Conservation (phyloP, 306 rosid species). For the Vachellia collinsii region DNA sequence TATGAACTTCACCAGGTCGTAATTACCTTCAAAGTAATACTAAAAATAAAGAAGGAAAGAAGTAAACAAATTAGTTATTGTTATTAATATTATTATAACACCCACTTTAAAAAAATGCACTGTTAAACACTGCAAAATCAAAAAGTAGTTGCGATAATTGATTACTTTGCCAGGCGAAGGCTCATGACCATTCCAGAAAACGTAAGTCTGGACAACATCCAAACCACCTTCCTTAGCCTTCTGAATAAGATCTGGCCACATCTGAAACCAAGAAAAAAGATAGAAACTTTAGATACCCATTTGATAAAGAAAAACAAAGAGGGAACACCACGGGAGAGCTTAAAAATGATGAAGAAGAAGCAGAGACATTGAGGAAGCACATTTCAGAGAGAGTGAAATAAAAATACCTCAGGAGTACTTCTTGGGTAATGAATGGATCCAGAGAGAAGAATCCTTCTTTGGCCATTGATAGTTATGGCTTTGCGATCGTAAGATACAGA, state of each 20-base stretch:
- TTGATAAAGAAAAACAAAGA: conserved; percentile 37
- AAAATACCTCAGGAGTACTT: conserved; percentile 92
- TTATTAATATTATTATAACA: background rate
- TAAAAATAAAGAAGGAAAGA: conserved; percentile 40
- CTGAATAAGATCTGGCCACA: conserved; percentile 99
- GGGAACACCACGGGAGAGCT: background rate
- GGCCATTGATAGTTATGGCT: conserved; percentile 93
- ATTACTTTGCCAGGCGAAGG: conserved; percentile 88
- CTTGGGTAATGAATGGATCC: conserved; percentile 99
- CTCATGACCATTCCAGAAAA: conserved; percentile 99
- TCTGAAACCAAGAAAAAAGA: conserved; percentile 52
- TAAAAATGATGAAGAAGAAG: conserved; percentile 19
- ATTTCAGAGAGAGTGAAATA: conserved; percentile 36
- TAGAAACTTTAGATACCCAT: conserved; percentile 43
- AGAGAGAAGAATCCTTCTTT: conserved; percentile 90
- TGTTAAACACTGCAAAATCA: conserved; percentile 13
- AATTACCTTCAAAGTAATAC: conserved; percentile 94
- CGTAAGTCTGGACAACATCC: conserved; percentile 97
- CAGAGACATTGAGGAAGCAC: conserved; percentile 43
- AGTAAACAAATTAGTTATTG: background rate
- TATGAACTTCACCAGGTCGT: conserved; percentile 89
- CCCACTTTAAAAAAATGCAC: conserved; percentile 17
- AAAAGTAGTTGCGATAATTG: conserved; percentile 30
- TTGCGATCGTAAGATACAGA: conserved; percentile 88
- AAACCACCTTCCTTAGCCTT: conserved; percentile 97